Base-by-base conservation (phyloP, 345 rosid species). In the Bretschneidera sinensis region DNA sequence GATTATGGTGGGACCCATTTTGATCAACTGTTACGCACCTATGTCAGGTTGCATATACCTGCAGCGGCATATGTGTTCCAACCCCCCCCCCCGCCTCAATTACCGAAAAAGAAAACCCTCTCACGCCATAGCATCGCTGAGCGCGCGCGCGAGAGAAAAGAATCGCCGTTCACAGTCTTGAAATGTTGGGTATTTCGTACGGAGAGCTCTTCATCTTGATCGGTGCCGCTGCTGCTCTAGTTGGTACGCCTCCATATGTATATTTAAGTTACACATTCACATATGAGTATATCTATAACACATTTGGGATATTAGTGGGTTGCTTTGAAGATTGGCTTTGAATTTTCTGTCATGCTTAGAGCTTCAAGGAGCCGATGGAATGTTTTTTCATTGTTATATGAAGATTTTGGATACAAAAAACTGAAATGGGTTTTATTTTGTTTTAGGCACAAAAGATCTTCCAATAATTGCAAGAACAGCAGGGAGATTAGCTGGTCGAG, bases 371-470 rank as follows among this genome's bases (percentile, higher is more conserved):
- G 23, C n/a, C 14, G 20, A 34, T 24, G 24, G 18, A 11, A 2
- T 17, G 39, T 11, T 34, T 22, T 28, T 35, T 28, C 24, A 20
- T 54, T 24, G 47, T 35, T 34, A 55, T 61, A 1, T 17, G 25
- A 56, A 31, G 22, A 9, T 33, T 28, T 28, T 28, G 33, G 33
- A 28, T 2, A 39, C 11, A 31, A 45, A 8, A 47, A 60, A 17
- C 31, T 65, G 59, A 50, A 49, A 35, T 55, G 43, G 43, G 20
- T 56, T 61, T 57, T 22, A 5, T 43, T 57, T 20, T 21, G n/a
- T 67, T 64, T 17, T 60, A 86, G 96, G 97, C 17, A 83, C 97
- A 1, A 92, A 89, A 76, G 98, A 89, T 76, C 86, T 92, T 39
- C 88, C 91, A 1, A 66, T 66, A 22, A 72, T 92, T 2, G 91